Conservation (phyloP, 1,284 basidiomycete genomes). For the Mycena sp. region DNA sequence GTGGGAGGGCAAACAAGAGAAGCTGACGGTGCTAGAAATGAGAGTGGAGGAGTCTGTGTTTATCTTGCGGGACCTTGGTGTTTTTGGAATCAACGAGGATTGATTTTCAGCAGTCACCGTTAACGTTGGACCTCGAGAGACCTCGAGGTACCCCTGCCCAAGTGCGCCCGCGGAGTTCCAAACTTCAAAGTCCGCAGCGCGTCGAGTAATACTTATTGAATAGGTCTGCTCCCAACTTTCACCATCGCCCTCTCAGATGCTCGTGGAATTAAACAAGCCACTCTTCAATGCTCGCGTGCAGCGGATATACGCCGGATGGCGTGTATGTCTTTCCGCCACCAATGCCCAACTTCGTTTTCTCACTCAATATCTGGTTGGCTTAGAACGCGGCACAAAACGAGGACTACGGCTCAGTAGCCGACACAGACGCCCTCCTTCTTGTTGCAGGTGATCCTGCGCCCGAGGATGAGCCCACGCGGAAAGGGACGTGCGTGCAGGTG, state of each 20-base stretch:
- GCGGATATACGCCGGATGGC: slow-evolving; percentile 78
- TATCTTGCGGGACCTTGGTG: slow-evolving; percentile 78
- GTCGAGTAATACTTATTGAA: too few species aligned
- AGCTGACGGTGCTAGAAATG: slow-evolving; percentile 78
- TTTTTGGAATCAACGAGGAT: slow-evolving; percentile 47
- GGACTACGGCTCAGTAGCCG: slow-evolving; percentile 73
- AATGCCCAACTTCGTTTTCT: slow-evolving; percentile 18
- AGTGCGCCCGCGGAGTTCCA: too few species aligned
- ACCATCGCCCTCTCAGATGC: slow-evolving; percentile 28
- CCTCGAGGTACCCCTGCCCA: too few species aligned
- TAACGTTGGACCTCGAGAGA: too few species aligned
- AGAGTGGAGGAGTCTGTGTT: slow-evolving; percentile 88
- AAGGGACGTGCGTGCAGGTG: slow-evolving; percentile 92
- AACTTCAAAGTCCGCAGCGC: too few species aligned
- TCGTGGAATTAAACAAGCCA: slow-evolving; percentile 64
- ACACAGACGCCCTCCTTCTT: slow-evolving; percentile 78
- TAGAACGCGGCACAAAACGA: slow-evolving; percentile 73
- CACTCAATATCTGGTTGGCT: slow-evolving; percentile 14
- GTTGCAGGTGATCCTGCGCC: slow-evolving; percentile 85
- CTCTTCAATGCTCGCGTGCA: slow-evolving; percentile 76
- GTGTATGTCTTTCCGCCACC: slow-evolving; percentile 56
- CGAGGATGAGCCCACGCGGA: slow-evolving; percentile 86
- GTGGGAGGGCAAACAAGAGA: slow-evolving; percentile 77
- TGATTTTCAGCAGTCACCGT: too few species aligned
- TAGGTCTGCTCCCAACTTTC: too few species aligned